Base-by-base conservation (phyloP, 2,329 filamentous ascomycete species). In the Peltaster fructicola region DNA sequence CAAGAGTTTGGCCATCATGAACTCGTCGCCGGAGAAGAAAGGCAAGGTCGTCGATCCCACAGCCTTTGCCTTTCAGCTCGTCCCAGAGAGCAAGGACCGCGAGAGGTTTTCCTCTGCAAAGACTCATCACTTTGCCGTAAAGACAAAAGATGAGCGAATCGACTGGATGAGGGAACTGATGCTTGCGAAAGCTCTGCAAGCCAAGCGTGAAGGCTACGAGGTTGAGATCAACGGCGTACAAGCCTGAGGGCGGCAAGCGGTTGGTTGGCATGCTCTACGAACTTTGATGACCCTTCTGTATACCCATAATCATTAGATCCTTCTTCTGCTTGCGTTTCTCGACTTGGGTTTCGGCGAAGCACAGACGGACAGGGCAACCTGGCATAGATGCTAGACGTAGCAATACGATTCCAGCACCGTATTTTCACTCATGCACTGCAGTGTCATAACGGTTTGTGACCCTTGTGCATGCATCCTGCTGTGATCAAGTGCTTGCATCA, bases 141-240 rank as follows among this genome's bases (percentile, higher is more conserved):
- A 75, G 54, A 70, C 63, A 41, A 68, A 82, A 8, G 80, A 93
- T 45, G 79, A 93, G 47, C 68, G 85, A 33, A 93, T 95, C 43
- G 85, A 93, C 49, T 98, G 88, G 88, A 90, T 90, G 80, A 65
- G 80, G 27, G 80, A 90, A 62, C 57, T 90, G 32, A 90, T 90
- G 80, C 68, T 90, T 22, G 80, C 80, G 26, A 88, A 88, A 58
- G 80, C 80, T 10, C 58, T 81, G 47, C 78, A 73, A 59, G 75
- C 81, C 53, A 88, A 84, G 63, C 72, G 68, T 22, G 73, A 81
- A 39, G 80, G 80, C 10, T 85, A 76, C 40, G 76, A 84, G 53
- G 69, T 88, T 40, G 76, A 71, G 44, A 69, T 84, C 35, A 85
- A 85, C 45, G 79, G 79, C 9, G 39, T 38, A 20, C 25, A 35